Evolutionary conservation across 1,284 basidiomycete species (phyloP), one percentile per base, ranked within the genome.

Genomic region (Vanrija sp.): DNA sequence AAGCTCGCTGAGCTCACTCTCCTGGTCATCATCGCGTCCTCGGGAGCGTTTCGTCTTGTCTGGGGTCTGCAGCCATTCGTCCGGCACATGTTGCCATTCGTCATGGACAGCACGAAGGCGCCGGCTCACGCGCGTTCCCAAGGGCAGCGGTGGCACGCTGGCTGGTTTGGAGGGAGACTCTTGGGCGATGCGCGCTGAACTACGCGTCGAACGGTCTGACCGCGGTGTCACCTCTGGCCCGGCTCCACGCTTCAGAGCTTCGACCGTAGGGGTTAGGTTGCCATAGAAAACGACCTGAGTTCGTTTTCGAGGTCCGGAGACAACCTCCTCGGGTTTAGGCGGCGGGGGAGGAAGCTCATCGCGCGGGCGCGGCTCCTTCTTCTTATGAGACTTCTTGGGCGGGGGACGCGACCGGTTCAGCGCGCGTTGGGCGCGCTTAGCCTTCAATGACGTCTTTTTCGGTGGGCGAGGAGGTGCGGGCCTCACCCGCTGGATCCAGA

Each of bases 401-500:
- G 38, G 48, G n/a, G 49, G 56, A 2, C 18, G 38, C 25, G 21
- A 39, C 29, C 25, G 59, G 43, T 39, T 65, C 47, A 23, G 53
- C 34, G 40, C 62, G 40, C 50, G 70, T 26, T 66, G 51, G 1
- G 65, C 62, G 10, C 58, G 49, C 46, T 71, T 72, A 38, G 69
- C 65, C 58, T 72, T 74, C 5, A 56, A 60, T 1, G 69, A 68
- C 4, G 68, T 52, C 57, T 69, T 71, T 51, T 75, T 75, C 3
- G 59, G 52, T 2, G 66, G 62, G 16, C 67, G 61, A 25, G 66
- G 66, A 14, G 61, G 55, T 1, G 42, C 44, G 23, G 66, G 67
- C 5, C 69, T 71, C 8, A 75, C 66, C 23, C 79, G 75, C 58
- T 82, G 80, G 15, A 82, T 66, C 82, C 82, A 83, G 10, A 83